phyloP scores from a whole-genome alignment of 2,329 filamentous ascomycete genomes.

The Botryotinia globosa region DNA sequence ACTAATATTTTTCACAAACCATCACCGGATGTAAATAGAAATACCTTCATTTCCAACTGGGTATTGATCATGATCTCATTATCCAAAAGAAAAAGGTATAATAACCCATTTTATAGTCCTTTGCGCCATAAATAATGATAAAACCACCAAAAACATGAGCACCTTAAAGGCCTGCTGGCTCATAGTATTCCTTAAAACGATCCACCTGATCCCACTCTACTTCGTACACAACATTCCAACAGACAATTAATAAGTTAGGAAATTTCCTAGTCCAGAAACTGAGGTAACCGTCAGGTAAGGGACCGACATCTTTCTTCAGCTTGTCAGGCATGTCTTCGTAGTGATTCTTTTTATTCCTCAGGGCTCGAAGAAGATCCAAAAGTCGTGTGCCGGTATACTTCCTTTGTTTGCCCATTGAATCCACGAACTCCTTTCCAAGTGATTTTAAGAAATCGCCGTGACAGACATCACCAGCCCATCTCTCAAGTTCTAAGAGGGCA shows the following conservation, averaged over 20 bases:
- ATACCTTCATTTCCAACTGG: background rate
- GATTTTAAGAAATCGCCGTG: constrained; percentile 73
- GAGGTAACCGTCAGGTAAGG: constrained; percentile 62
- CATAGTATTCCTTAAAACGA: constrained; percentile 70
- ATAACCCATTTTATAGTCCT: background rate
- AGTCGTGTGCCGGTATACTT: constrained; percentile 86
- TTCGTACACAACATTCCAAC: constrained; percentile 59
- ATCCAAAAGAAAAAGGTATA: background rate
- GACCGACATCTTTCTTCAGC: constrained; percentile 66
- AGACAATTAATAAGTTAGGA: constrained; percentile 63
- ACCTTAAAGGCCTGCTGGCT: constrained; percentile 39
- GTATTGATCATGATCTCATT: constrained; percentile 4
- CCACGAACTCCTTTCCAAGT: constrained; percentile 78
- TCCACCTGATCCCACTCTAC: constrained; percentile 51
- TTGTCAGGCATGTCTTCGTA: constrained; percentile 92
- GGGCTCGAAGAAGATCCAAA: constrained; percentile 80
- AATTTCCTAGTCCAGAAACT: constrained; percentile 67
- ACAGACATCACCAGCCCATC: constrained; percentile 51
- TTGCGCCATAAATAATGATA: constrained; percentile 4
- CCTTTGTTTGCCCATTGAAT: constrained; percentile 86
- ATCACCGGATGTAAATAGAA: background rate
- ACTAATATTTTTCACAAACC: background rate
- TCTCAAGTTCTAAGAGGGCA: constrained; percentile 60
- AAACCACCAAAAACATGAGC: background rate
- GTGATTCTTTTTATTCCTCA: constrained; percentile 96